phyloP scores from a whole-genome alignment of 140 eudicot species.

The Ambrosia hybrid region DNA sequence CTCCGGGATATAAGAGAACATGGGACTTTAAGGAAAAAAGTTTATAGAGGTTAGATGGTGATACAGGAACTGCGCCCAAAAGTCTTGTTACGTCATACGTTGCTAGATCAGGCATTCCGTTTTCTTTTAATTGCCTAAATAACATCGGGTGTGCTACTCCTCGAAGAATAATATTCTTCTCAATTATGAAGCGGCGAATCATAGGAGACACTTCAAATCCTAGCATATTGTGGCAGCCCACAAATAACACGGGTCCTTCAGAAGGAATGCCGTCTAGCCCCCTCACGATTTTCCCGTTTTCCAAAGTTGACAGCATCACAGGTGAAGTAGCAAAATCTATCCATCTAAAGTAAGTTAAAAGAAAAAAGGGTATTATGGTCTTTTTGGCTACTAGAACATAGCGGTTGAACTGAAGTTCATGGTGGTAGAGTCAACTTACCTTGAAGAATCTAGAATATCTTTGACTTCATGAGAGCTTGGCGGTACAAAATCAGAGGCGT shows the following conservation, averaged over 20 bases:
- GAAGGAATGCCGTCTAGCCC: conserved; percentile 70
- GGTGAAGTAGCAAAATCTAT: conserved; percentile 52
- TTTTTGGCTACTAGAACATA: neutral
- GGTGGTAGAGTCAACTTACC: conserved; percentile 37
- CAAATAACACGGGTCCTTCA: conserved; percentile 80
- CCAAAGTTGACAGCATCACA: conserved; percentile 72
- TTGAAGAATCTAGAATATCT: conserved; percentile 36
- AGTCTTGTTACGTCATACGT: conserved; percentile 44
- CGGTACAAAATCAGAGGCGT: conserved; percentile 61
- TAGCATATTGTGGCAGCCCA: conserved; percentile 82
- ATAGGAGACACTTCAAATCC: conserved; percentile 70
- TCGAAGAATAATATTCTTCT: conserved; percentile 53
- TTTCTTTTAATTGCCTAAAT: conserved; percentile 50
- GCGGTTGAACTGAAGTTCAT: neutral
- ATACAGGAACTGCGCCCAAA: conserved; percentile 90
- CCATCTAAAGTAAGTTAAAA: conserved; percentile 45
- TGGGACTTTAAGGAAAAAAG: conserved; percentile 61
- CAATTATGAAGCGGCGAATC: conserved; percentile 46
- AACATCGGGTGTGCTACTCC: conserved; percentile 87
- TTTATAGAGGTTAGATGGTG: conserved; percentile 64
- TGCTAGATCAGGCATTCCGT: conserved; percentile 55
- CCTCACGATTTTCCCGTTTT: conserved; percentile 61
- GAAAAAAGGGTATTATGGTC: neutral
- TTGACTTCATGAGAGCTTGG: conserved; percentile 54
- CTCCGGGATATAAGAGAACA: conserved; percentile 82